Evolutionary conservation across 495 filamentous ascomycete species (phyloP), one percentile per base, ranked within the genome.

Genomic region (Neurospora tetraspora): DNA sequence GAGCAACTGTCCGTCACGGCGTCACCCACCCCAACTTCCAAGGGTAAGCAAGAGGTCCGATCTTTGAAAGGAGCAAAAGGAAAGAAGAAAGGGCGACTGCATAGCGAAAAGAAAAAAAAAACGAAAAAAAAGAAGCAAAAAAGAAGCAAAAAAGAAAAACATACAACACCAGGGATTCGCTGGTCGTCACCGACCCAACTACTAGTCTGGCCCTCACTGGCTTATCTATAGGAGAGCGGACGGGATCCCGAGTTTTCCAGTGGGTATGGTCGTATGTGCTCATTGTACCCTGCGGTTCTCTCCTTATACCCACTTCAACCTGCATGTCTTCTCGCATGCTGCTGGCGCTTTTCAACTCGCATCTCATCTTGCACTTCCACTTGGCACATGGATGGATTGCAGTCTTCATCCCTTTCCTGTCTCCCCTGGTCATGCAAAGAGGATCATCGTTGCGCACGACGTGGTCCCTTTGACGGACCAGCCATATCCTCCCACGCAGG

Each of bases 191-290:
- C 83, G 78, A 85, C 82, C 80, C 79, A 80, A 85, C 80, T 83
- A 83, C 83, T 83, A 77, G 76, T 83, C 80, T 70, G 45, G 74
- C 73, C 39, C 42, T 74, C 71, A 74, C 70, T 73, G 65, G 78
- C 77, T 83, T 82, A 76, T 81, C 81, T 82, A 83, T 79, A 82
- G 82, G 81, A 82, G 84, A 85, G 81, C 84, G 82, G 83, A 86
- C 84, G 83, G 84, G 82, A 83, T 82, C 79, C 83, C 83, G 82
- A 81, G 74, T 80, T 80, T 74, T 84, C 84, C 43, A 47, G 43
- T 47, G 43, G 43, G 43, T 47, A 47, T 47, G 43, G 43, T 47
- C 43, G 43, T 47, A 47, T 47, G 43, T 47, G n/a, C 1, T 47
- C 23, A 11, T 47, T 23, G 0, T 0, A 20, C 5, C 16, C 40